Evolutionary conservation across 352 stramenopile genomes (phyloP), one percentile per base, ranked within the genome.

Genomic region (Blastocystis sp.): DNA sequence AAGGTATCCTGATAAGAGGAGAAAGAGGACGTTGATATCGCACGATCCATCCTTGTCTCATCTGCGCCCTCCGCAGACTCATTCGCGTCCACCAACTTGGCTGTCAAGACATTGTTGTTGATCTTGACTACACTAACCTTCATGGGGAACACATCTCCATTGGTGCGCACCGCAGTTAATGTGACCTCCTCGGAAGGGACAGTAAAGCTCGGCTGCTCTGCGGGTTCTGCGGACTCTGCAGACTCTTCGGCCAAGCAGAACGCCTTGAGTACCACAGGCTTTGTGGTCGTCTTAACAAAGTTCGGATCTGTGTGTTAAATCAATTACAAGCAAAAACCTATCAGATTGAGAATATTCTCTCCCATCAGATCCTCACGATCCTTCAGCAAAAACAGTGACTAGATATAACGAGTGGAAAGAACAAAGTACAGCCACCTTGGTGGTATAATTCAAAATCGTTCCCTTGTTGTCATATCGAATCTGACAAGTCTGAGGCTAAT

Each of bases 201-300:
- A 70, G 96, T 96, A 65, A 99, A 91, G 81, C 93, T 98, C 5
- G 96, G 98, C 20, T 94, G 98, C 92, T 99, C 99, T 95, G 68
- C 97, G 96, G 91, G 98, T 99, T 53, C 97, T 47, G 96, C 96
- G 18, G 98, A 18, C 50, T 56, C 20, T 18, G 50, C 50, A 56
- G 63, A 41, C 30, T 73, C 63, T 16, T 30, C 63, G 63, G 39
- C 47, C 20, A 45, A 13, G 24, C 73, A 50, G 26, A 85, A 85
- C 7, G 50, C 34, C 37, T 85, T 24, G 8, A 26, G 26, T 4
- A 85, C 73, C 13, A n/a, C 18, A 6, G 59, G 39, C 26, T 85
- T n/a, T 3, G 16, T 62, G 30, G 20, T 69, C 50, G 26, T 53
- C 18, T 65, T 3, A 50, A 85, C n/a, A 45, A 68, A 85, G n/a